phyloP scores from a whole-genome alignment of 1,284 basidiomycete genomes.

The Ustilago xerochloae region DNA sequence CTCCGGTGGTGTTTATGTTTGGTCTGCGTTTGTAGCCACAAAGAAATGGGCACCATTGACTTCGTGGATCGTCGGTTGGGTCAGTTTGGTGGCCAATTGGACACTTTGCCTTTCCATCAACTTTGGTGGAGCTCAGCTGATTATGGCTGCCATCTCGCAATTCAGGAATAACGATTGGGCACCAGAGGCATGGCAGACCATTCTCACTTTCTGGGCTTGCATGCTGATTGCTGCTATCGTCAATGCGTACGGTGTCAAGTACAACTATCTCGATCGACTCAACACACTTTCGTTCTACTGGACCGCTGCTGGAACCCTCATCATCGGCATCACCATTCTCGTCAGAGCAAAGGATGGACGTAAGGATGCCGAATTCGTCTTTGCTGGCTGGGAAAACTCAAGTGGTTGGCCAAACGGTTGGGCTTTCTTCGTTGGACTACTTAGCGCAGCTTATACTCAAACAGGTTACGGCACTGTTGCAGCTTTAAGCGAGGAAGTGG shows the following conservation, averaged over 20 bases:
- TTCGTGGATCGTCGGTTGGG: slow-evolving; percentile 71
- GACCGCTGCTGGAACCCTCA: slow-evolving; percentile 69
- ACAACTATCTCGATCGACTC: slow-evolving; percentile 54
- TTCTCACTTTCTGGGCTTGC: slow-evolving; percentile 70
- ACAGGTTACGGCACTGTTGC: slow-evolving; percentile 69
- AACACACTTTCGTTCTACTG: slow-evolving; percentile 70
- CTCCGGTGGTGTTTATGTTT: slow-evolving; percentile 71
- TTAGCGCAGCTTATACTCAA: slow-evolving; percentile 65
- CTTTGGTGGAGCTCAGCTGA: slow-evolving; percentile 71
- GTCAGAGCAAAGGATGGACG: slow-evolving; percentile 68
- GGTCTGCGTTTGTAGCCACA: slow-evolving; percentile 70
- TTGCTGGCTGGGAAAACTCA: slow-evolving; percentile 68
- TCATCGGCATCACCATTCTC: slow-evolving; percentile 70
- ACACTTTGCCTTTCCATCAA: slow-evolving; percentile 70
- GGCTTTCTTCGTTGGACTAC: slow-evolving; percentile 70
- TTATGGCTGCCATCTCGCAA: slow-evolving; percentile 70
- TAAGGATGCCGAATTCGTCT: slow-evolving; percentile 69
- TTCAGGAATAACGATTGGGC: slow-evolving; percentile 62
- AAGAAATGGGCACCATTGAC: slow-evolving; percentile 70
- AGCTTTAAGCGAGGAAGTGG: slow-evolving; percentile 69
- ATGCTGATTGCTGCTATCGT: slow-evolving; percentile 69
- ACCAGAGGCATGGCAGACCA: slow-evolving; percentile 59
- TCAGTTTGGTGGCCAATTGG: slow-evolving; percentile 71
- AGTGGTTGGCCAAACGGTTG: slow-evolving; percentile 61
- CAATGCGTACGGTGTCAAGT: slow-evolving; percentile 58